Evolutionary conservation across 2,329 filamentous ascomycete species (phyloP), one percentile per base, ranked within the genome.

Genomic region (Penicillium sp.): DNA sequence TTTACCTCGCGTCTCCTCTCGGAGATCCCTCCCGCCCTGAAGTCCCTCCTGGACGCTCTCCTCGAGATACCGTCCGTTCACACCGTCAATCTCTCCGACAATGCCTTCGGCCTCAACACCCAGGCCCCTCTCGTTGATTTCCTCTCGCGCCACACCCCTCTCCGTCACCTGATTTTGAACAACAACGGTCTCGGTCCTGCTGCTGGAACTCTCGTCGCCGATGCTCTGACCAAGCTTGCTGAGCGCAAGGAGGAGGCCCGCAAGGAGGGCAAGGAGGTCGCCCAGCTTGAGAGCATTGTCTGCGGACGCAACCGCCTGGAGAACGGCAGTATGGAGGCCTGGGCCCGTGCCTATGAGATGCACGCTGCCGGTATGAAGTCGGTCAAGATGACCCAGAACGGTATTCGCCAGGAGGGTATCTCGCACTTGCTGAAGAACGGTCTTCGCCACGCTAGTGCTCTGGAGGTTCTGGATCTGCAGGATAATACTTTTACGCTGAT

Each of bases 381-480:
- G 51, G 82, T 98, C 60, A 95, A 92, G 78, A 97, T 98, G 93
- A 89, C 95, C 24, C 93, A 97, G 73, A 97, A 98, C 69, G 93
- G 93, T 45, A 98, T 98, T 61, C 82, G 93, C 38, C 89, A 92
- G 67, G 90, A 97, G 71, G 93, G 93, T 53, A 93, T 97, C 64
- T 84, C 84, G 42, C 81, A 86, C 58, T 77, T 98, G 49, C 76
- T 98, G 56, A 84, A 81, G 53, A 78, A 91, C 46, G 93, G 93
- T 54, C 78, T 98, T 46, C 81, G 79, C 56, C 79, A 88, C 62
- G 82, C 89, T 44, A 78, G 75, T 28, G 75, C 77, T 39, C 79
- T 98, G 47, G 78, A 85, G 66, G 81, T 90, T 12, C 75, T 98
- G 46, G 93, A 98, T 74, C 76, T 98, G 54, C 92, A 98, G 71